phyloP scores from a whole-genome alignment of 2,329 filamentous ascomycete genomes.

The Alternaria alternata region DNA sequence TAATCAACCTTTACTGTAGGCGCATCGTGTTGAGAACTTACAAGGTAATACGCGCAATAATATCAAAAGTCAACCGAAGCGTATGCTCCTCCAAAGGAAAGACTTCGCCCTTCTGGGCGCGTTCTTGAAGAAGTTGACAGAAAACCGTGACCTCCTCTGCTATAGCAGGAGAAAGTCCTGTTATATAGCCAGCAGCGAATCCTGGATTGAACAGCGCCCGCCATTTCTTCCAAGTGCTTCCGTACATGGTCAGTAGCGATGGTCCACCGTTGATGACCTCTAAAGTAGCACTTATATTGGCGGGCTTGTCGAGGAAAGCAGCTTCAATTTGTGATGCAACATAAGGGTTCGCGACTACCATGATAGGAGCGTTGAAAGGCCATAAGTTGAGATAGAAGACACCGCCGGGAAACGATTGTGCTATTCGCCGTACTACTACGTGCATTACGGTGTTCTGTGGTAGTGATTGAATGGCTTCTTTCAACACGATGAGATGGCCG shows the following conservation, averaged over 20 bases:
- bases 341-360: constrained; percentile 17
- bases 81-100: constrained; percentile 28
- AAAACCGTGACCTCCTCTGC: constrained; percentile 26
- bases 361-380: constrained; percentile 23
- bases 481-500: constrained; percentile 22
- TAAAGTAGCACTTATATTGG: constrained; percentile 29
- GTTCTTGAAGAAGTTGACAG: constrained; percentile 15
- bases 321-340: constrained; percentile 19
- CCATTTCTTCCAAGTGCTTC: constrained; percentile 40
- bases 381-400: constrained; percentile 29
- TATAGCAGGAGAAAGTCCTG: constrained; percentile 38
- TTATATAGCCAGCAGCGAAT: constrained; percentile 55
- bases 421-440: constrained; percentile 13
- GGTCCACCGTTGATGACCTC: constrained; percentile 14
- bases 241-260: constrained; percentile 22
- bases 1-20: background rate
- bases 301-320: constrained; percentile 18
- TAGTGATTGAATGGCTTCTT: constrained; percentile 11
- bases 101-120: constrained; percentile 11
- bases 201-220: constrained; percentile 29
- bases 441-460: constrained; percentile 18
- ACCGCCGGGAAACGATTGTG: constrained; percentile 35
- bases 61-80: constrained; percentile 24
- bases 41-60: constrained; percentile 27
- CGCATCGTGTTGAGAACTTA: constrained; percentile 9